These are phyloP conservation scores for Trametes maxima DNA, from an alignment of 768 basidiomycete species.

Conservation along the genomic window DNA sequence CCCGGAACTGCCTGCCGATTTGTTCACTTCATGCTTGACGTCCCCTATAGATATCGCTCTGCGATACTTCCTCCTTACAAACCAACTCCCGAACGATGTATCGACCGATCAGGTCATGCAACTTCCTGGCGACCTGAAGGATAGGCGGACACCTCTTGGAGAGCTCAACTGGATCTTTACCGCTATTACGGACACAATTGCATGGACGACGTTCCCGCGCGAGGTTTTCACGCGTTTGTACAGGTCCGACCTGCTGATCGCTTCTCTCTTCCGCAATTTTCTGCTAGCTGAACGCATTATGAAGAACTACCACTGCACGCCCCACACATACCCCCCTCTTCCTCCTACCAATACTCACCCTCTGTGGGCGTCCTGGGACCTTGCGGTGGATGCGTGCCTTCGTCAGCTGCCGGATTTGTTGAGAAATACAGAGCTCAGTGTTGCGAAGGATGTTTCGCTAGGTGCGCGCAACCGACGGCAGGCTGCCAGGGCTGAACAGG, in stretches of 20 bases:
- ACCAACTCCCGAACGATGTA: conserved; percentile 78
- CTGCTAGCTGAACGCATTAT: conserved; percentile 96
- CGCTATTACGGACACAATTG: conserved; percentile 98
- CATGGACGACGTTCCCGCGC: conserved; percentile 95
- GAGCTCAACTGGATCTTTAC: conserved; percentile 99
- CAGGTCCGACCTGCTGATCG: conserved; percentile 92
- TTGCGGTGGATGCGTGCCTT: conserved; percentile 92
- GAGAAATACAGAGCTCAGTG: conserved; percentile 30
- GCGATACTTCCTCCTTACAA: conserved; percentile 90
- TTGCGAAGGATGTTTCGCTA: conserved; percentile 26
- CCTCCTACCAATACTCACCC: conserved; percentile 97
- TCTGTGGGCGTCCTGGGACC: conserved; percentile 97
- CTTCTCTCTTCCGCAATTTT: conserved; percentile 96
- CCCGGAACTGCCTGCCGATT: conserved; percentile 94
- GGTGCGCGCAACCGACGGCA: conserved; percentile 32
- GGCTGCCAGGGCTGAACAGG: conserved; percentile 14
- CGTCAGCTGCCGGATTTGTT: conserved; percentile 90
- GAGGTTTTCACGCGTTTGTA: conserved; percentile 94
- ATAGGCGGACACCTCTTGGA: conserved; percentile 92
- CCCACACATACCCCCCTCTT: conserved; percentile 88
- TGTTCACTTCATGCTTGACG: conserved; percentile 97
- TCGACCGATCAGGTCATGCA: conserved; percentile 91
- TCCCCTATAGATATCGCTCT: conserved; percentile 98
- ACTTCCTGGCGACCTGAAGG: conserved; percentile 95
- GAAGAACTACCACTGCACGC: conserved; percentile 97